Conservation (phyloP, 805 yeast species). For the Metschnikowia dekortorum region DNA sequence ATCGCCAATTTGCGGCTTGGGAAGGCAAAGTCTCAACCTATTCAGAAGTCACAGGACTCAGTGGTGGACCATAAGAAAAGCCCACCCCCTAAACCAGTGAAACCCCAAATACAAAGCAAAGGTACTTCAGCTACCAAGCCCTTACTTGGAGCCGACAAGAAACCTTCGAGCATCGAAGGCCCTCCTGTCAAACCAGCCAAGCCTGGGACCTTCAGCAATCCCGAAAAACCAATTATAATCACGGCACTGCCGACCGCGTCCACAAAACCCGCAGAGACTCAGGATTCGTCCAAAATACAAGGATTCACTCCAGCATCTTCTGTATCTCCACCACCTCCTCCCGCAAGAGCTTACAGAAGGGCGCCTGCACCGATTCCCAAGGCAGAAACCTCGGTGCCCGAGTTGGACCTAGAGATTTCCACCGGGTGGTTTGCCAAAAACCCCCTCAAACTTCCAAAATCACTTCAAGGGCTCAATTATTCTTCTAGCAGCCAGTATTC, state of each 20-base stretch:
- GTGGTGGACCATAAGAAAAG: background rate
- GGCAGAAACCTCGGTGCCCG: slow-evolving; percentile 22
- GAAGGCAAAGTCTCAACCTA: background rate
- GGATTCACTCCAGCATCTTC: slow-evolving; percentile 26
- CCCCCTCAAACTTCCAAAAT: slow-evolving; percentile 30
- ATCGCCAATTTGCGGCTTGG: slow-evolving; percentile 17
- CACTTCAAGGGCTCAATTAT: slow-evolving; percentile 35
- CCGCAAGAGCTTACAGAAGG: slow-evolving; percentile 23
- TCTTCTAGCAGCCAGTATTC: slow-evolving; percentile 18
- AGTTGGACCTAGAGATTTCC: slow-evolving; percentile 38
- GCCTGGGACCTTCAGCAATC: slow-evolving; percentile 8
- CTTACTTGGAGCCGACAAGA: background rate
- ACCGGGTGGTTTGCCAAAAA: slow-evolving; percentile 45
- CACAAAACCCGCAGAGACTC: background rate
- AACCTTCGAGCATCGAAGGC: slow-evolving; percentile 11
- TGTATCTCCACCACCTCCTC: slow-evolving; percentile 30
- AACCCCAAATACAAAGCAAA: background rate
- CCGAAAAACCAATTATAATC: slow-evolving; percentile 3
- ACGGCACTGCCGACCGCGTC: background rate
- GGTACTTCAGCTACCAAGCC: background rate
- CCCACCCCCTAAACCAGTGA: background rate
- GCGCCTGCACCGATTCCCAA: slow-evolving; percentile 19
- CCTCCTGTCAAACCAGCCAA: slow-evolving; percentile 17
- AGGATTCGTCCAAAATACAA: background rate
- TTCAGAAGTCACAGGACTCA: background rate